A percentile compares a stretch with the other conserved stretches of the same genome.
Conservation (phyloP, 2,329 filamentous ascomycete species). For the Pestalotiopsis sp. region DNA sequence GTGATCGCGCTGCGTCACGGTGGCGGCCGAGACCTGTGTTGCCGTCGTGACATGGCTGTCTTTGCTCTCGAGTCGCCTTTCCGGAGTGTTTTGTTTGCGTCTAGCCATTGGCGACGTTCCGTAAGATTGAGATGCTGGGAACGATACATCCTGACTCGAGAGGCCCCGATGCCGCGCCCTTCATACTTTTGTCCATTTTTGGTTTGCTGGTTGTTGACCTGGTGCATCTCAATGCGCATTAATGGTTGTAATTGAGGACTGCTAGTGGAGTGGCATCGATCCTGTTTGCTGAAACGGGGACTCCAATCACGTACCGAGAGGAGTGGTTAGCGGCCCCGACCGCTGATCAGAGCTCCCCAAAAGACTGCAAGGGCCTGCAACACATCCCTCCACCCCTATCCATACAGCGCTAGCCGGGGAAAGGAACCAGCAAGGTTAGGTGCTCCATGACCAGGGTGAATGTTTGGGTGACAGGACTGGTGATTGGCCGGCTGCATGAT, state of each 20-base stretch:
- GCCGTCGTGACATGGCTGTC: slow-evolving; percentile 37
- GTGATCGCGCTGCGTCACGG: slow-evolving; percentile 33
- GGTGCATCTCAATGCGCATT: slow-evolving; percentile 12
- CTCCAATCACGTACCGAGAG: slow-evolving; percentile 2
- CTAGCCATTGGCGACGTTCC: slow-evolving; percentile 11
- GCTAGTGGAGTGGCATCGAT: slow-evolving; percentile 14
- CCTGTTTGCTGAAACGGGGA: slow-evolving; percentile 1
- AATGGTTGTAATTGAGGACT: slow-evolving; percentile 16
- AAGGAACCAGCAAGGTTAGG: slow-evolving; percentile 1
- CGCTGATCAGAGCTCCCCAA: not conserved
- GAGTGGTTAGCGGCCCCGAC: not conserved
- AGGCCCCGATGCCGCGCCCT: not conserved
- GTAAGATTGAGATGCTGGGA: slow-evolving; percentile 5
- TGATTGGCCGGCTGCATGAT: not conserved
- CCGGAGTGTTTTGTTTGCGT: slow-evolving; percentile 8
- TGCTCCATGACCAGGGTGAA: not conserved
- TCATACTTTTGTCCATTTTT: not conserved
- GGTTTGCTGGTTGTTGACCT: slow-evolving; percentile 8
- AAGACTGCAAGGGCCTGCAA: not conserved
- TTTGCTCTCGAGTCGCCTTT: slow-evolving; percentile 13
- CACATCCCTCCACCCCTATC: not conserved
- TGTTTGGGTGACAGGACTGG: not conserved
- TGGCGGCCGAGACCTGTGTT: slow-evolving; percentile 13
- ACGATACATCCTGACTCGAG: slow-evolving; percentile 4
- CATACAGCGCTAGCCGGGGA: slow-evolving; percentile 4